Conservation (phyloP, 495 filamentous ascomycete genomes). For the Penicillium coffeae region DNA sequence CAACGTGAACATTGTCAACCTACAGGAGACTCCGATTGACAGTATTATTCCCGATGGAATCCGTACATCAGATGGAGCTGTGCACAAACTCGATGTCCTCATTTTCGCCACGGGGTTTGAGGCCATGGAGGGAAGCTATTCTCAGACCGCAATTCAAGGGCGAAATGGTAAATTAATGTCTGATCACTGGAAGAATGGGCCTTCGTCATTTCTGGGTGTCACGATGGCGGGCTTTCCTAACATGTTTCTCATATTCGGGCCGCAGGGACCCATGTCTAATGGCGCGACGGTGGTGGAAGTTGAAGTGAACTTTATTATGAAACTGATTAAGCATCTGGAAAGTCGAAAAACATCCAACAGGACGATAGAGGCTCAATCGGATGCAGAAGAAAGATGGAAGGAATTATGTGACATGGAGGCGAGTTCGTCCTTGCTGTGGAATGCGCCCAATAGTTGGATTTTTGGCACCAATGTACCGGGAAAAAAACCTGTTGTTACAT, state of each 20-base stretch:
- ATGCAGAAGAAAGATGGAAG: neutral
- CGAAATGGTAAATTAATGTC: conserved; percentile 25
- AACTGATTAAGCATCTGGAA: neutral
- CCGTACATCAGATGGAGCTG: conserved; percentile 26
- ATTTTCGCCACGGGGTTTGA: conserved; percentile 54
- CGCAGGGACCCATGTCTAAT: conserved; percentile 42
- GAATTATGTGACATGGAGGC: neutral
- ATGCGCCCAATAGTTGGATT: neutral
- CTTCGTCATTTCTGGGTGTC: conserved; percentile 42
- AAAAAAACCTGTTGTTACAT: neutral
- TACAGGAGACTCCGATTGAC: conserved; percentile 26
- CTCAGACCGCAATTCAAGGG: conserved; percentile 25
- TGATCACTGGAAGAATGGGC: conserved; percentile 41
- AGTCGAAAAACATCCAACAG: too few species aligned
- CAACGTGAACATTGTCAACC: conserved; percentile 9
- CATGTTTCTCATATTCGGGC: conserved; percentile 46
- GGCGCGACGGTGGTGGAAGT: conserved; percentile 41
- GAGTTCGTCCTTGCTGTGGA: neutral
- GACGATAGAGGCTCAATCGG: neutral
- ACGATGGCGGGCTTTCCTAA: conserved; percentile 27
- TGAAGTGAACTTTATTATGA: conserved; percentile 19
- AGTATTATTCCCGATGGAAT: conserved; percentile 45
- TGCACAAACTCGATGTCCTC: conserved; percentile 47
- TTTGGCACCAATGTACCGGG: neutral
- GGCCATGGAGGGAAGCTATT: conserved; percentile 41